Percentiles rank a stretch among this genome's conserved stretches.
Evolutionary conservation across 148 eudicot genomes (phyloP).

Genomic region (Gaultheria prostrata): DNA sequence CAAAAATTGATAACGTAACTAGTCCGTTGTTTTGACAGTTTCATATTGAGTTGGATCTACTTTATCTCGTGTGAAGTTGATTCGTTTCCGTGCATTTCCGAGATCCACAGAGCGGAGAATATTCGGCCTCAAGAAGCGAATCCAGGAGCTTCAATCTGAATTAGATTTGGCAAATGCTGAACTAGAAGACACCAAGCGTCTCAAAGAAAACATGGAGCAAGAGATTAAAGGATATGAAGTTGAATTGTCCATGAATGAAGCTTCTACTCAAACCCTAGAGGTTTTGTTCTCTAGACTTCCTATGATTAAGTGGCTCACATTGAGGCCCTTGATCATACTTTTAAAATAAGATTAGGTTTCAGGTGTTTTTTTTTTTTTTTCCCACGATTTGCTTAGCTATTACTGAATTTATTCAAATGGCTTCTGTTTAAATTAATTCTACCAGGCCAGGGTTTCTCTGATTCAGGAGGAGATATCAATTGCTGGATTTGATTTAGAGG

Average conservation of each 20-base stretch:
- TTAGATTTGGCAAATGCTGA: constrained; percentile 41
- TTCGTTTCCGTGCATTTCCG: neutral
- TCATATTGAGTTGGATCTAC: neutral
- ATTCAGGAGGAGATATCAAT: constrained; percentile 59
- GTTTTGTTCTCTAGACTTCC: constrained; percentile 24
- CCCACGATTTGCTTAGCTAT: neutral
- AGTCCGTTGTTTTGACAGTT: neutral
- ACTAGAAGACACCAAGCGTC: constrained; percentile 49
- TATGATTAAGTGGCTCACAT: too few relatives aligned
- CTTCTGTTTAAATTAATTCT: constrained; percentile 16
- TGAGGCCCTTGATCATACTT: too few relatives aligned
- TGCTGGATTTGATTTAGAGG: constrained; percentile 53
- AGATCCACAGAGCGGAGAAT: constrained; percentile 53
- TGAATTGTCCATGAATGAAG: constrained; percentile 54
- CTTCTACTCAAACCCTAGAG: constrained; percentile 64
- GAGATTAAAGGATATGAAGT: constrained; percentile 71
- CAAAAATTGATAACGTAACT: too few relatives aligned
- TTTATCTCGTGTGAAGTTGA: neutral
- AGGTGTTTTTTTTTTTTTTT: neutral
- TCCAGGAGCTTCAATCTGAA: constrained; percentile 51
- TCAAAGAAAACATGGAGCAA: constrained; percentile 57
- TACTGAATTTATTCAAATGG: neutral
- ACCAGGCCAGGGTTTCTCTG: constrained; percentile 53
- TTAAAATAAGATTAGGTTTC: neutral
- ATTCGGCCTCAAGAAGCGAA: constrained; percentile 48